phyloP scores from a whole-genome alignment of 75 land plant species.

The Pinus tabuliformis region DNA sequence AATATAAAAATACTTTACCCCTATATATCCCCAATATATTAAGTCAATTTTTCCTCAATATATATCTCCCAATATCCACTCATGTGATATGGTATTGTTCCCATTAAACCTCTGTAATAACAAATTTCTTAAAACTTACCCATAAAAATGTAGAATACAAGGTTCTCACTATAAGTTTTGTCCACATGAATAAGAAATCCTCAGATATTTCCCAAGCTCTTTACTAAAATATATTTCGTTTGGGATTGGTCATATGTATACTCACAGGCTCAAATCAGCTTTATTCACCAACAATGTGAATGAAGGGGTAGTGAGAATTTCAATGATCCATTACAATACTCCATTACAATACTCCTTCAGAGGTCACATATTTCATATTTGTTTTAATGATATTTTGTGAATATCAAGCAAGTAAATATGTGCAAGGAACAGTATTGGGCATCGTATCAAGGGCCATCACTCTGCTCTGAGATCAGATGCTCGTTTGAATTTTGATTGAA shows the following conservation, averaged over 20 bases:
- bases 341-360: slow-evolving; percentile 23
- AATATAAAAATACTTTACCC: too few relatives aligned
- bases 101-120: too few relatives aligned
- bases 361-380: slow-evolving; percentile 9
- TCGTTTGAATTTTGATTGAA: not conserved
- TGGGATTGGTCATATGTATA: slow-evolving; percentile 23
- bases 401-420: not conserved
- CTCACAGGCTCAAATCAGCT: slow-evolving; percentile 13
- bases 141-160: not conserved
- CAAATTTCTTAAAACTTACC: too few relatives aligned
- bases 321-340: too few relatives aligned
- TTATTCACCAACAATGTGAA: slow-evolving; percentile 8
- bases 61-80: too few relatives aligned
- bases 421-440: not conserved
- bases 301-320: slow-evolving; percentile 24
- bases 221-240: slow-evolving; percentile 12
- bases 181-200: slow-evolving; percentile 19
- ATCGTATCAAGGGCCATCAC: not conserved
- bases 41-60: too few relatives aligned
- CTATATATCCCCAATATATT: too few relatives aligned
- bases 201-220: too few relatives aligned
- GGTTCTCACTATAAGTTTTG: slow-evolving; percentile 22
- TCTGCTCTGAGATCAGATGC: not conserved
- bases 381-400: slow-evolving; percentile 11
- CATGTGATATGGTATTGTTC: too few relatives aligned